Conservation (phyloP, 1,139 yeast genomes). For the Kodamaea ohmeri region DNA sequence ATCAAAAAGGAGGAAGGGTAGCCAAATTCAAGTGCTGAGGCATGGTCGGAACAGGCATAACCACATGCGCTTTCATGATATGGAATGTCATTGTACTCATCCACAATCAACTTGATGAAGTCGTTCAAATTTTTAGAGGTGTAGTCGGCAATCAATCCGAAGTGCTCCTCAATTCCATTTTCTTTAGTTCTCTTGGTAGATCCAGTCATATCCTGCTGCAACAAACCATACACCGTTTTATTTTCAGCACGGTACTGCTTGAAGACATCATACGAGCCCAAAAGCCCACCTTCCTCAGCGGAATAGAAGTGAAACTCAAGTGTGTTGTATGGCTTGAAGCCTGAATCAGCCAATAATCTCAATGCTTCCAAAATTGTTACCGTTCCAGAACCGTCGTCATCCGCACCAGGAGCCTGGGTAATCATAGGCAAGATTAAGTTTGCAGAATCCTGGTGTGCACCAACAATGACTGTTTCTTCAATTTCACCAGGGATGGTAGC, state of each 20-base stretch:
- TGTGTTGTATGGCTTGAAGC: conserved; percentile 61
- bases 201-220: conserved; percentile 97
- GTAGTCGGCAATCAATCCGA: conserved; percentile 79
- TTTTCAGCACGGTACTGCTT: conserved; percentile 46
- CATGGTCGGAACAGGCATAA: conserved; percentile 91
- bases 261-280: conserved; percentile 84
- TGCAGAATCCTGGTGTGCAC: conserved; percentile 88
- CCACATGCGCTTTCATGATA: conserved; percentile 80
- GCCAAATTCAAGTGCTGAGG: conserved; percentile 79
- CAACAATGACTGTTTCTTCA: conserved; percentile 59
- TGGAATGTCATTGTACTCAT: conserved; percentile 62
- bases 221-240: conserved; percentile 69
- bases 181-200: conserved; percentile 57
- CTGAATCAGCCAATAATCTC: conserved; percentile 48
- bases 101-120: conserved; percentile 61
- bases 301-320: conserved; percentile 92
- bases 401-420: conserved; percentile 89
- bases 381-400: conserved; percentile 91
- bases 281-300: conserved; percentile 91
- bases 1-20: conserved; percentile 80
- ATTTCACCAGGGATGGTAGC: conserved; percentile 41
- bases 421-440: conserved; percentile 71
- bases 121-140: conserved; percentile 58
- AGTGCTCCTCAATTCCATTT: conserved; percentile 61
- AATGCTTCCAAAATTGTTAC: conserved; percentile 75